phyloP scores from a whole-genome alignment of 169 alveolate species.

The Perkinsus marinus region DNA sequence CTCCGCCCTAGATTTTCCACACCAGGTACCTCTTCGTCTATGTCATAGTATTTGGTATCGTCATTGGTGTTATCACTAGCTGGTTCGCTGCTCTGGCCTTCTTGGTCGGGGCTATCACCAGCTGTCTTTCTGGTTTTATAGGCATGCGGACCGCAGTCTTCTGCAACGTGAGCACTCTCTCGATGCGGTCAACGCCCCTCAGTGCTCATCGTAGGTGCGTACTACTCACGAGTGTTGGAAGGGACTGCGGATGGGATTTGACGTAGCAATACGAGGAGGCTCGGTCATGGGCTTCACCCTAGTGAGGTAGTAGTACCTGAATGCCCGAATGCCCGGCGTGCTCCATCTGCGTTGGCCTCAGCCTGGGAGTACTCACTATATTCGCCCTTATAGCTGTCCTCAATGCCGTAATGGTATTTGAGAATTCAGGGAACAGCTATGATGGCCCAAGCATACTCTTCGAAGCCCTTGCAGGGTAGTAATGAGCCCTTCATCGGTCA shows the following conservation, averaged over 20 bases:
- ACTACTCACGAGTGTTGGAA: constrained; percentile 46
- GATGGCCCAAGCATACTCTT: not conserved
- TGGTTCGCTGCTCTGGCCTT: constrained; percentile 62
- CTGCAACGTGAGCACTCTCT: constrained; percentile 42
- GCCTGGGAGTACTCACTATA: constrained; percentile 18
- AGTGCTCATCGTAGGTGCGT: constrained; percentile 38
- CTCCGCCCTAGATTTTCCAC: not conserved
- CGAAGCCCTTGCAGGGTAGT: constrained; percentile 15
- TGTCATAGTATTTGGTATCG: constrained; percentile 38
- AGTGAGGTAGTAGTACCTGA: constrained; percentile 17
- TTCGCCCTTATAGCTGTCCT: not conserved
- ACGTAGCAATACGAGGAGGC: constrained; percentile 48
- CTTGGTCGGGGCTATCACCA: constrained; percentile 54
- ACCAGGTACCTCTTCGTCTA: constrained; percentile 34
- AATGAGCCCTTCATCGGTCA: too few relatives aligned
- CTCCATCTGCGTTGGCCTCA: constrained; percentile 34
- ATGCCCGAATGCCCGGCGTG: constrained; percentile 29
- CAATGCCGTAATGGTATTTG: not conserved
- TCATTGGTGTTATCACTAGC: constrained; percentile 33
- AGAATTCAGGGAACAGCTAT: not conserved
- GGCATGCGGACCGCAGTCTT: constrained; percentile 50
- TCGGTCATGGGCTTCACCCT: constrained; percentile 51
- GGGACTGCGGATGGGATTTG: constrained; percentile 39
- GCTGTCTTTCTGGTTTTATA: constrained; percentile 54
- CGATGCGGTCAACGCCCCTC: constrained; percentile 20